Evolutionary conservation across 2,329 filamentous ascomycete genomes (phyloP).

Genomic region (Exophiala sp.): DNA sequence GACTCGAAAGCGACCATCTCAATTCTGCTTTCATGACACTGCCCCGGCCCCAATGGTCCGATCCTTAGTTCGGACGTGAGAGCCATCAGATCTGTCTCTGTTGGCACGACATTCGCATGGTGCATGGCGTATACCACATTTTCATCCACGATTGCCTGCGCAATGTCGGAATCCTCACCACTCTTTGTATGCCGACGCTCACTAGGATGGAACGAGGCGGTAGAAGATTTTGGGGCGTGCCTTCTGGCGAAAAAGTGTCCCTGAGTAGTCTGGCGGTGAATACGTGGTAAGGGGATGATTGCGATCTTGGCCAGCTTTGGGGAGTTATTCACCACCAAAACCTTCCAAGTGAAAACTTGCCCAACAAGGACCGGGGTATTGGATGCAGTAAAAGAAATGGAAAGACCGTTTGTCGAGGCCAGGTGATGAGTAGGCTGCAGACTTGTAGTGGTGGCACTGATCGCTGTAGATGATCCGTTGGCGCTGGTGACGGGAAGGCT

Average conservation of each 20-base stretch:
- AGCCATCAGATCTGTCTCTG: constrained; percentile 50
- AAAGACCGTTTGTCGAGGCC: constrained; percentile 34
- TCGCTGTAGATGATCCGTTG: constrained; percentile 6
- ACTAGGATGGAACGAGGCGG: constrained; percentile 37
- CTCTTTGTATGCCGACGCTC: constrained; percentile 21
- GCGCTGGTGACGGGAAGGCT: constrained; percentile 36
- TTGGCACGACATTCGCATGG: constrained; percentile 38
- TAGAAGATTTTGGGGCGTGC: constrained; percentile 42
- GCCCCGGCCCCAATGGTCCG: constrained; percentile 31
- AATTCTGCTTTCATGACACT: constrained; percentile 51
- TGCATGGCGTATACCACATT: constrained; percentile 52
- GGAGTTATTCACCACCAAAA: constrained; percentile 57
- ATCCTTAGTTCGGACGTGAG: constrained; percentile 54
- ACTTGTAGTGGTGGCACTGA: constrained; percentile 18
- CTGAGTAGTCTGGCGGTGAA: constrained; percentile 30
- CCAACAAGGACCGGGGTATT: constrained; percentile 44
- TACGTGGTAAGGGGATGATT: constrained; percentile 46
- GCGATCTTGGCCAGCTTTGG: constrained; percentile 49
- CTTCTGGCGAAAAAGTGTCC: constrained; percentile 28
- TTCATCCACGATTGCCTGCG: constrained; percentile 52
- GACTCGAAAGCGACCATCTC: constrained; percentile 37
- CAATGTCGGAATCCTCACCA: constrained; percentile 33
- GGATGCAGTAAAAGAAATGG: constrained; percentile 52
- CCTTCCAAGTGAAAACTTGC: constrained; percentile 49
- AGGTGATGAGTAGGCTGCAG: constrained; percentile 10